phyloP scores from a whole-genome alignment of 495 filamentous ascomycete species.

The Hypoxylon trugodes region DNA sequence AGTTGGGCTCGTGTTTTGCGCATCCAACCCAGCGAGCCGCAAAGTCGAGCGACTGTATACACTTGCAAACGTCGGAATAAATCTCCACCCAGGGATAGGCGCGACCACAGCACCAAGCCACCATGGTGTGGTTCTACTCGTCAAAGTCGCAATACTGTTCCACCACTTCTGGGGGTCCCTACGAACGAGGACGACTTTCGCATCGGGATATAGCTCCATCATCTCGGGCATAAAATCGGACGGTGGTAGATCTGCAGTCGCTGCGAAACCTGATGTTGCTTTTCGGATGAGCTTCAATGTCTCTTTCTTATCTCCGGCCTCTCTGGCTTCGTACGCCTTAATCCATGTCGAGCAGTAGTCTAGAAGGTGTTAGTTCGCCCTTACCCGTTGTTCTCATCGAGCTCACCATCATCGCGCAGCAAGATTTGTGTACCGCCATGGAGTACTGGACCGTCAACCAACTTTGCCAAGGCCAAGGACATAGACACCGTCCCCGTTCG shows the following conservation, averaged over 20 bases:
- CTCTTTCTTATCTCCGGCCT: slow-evolving; percentile 37
- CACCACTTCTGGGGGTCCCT: slow-evolving; percentile 45
- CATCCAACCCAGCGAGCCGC: slow-evolving; percentile 27
- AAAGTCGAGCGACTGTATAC: slow-evolving; percentile 39
- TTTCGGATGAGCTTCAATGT: slow-evolving; percentile 41
- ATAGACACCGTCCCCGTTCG: slow-evolving; percentile 62
- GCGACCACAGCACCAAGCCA: slow-evolving; percentile 41
- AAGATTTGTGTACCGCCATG: slow-evolving; percentile 48
- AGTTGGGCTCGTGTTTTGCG: slow-evolving; percentile 10
- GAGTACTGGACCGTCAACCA: slow-evolving; percentile 53
- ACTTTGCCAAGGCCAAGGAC: slow-evolving; percentile 54
- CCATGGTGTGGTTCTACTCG: slow-evolving; percentile 30
- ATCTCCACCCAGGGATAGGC: slow-evolving; percentile 42
- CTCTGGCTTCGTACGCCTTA: slow-evolving; percentile 36
- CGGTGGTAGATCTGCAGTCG: slow-evolving; percentile 44
- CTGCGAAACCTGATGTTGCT: slow-evolving; percentile 46
- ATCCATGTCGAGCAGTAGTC: slow-evolving; percentile 43
- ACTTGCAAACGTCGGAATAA: slow-evolving; percentile 29
- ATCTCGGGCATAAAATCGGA: slow-evolving; percentile 47
- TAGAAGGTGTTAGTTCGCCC: slow-evolving; percentile 4
- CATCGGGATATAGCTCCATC: slow-evolving; percentile 49
- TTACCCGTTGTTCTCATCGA: not conserved
- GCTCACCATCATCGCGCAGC: slow-evolving; percentile 43
- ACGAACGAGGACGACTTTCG: slow-evolving; percentile 47
- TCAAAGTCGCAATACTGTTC: slow-evolving; percentile 42